Evolutionary conservation across 176 grass and related monocot species (phyloP).

Genomic region (Carex myosuroides): DNA sequence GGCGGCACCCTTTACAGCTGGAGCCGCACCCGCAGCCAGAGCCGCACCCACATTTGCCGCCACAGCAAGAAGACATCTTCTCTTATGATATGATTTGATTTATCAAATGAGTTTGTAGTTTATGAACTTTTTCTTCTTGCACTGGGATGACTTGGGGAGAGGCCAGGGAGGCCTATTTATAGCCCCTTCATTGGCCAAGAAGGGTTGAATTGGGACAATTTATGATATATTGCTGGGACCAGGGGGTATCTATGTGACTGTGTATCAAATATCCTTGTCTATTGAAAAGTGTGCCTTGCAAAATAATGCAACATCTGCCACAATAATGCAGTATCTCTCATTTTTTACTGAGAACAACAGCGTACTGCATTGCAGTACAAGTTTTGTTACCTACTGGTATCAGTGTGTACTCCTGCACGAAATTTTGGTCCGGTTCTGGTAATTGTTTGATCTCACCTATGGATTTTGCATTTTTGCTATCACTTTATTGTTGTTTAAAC

Average conservation of each 20-base stretch:
- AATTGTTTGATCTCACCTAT: background rate
- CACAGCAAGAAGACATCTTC: slow-evolving; percentile 84
- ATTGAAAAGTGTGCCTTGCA: slow-evolving; percentile 21
- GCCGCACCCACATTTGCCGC: slow-evolving; percentile 79
- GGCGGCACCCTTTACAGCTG: slow-evolving; percentile 50
- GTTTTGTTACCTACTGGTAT: background rate
- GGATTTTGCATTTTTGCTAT: background rate
- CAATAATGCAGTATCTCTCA: background rate
- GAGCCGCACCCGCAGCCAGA: slow-evolving; percentile 53
- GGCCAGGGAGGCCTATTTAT: slow-evolving; percentile 27
- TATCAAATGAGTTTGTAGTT: background rate
- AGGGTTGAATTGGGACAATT: background rate
- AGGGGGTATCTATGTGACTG: background rate
- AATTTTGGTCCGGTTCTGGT: background rate
- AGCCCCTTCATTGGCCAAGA: slow-evolving; percentile 23
- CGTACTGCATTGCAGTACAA: slow-evolving; percentile 12
- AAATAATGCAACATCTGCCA: background rate
- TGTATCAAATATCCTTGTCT: background rate
- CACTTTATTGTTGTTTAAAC: background rate
- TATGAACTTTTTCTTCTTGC: background rate
- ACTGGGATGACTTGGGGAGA: slow-evolving; percentile 26
- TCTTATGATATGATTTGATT: background rate
- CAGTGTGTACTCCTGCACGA: background rate
- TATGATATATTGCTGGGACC: background rate
- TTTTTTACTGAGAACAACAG: background rate